Evolutionary conservation across 768 basidiomycete genomes (phyloP), one percentile per base, ranked within the genome.

Genomic region (Obba rivulosa): DNA sequence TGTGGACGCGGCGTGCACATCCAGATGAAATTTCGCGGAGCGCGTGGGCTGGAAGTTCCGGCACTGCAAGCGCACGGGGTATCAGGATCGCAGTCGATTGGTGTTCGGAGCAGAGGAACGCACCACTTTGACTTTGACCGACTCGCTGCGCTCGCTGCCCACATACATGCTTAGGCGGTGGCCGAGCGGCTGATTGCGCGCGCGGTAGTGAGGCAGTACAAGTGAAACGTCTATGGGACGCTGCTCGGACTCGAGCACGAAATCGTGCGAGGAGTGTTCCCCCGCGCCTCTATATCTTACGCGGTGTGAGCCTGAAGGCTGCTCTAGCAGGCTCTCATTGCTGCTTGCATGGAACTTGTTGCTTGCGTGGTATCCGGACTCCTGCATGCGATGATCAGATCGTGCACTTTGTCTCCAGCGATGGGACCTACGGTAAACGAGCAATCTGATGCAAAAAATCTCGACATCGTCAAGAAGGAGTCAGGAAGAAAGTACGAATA

Each of bases 151-250:
- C 11, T 78, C 68, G 50, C 72, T 75, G 38, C 73, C 73, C 49
- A 87, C 62, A 60, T 79, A 79, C 80, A 89, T 83, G 61, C 76
- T 75, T 70, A 89, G 71, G 35, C 83, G 82, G 64, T 88, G 81
- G 35, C 81, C 76, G 23, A 84, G 63, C 0, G 87, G 87, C 57
- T 89, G 85, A 55, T 79, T 69, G 34, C 79, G 77, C 10, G 87
- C 86, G 36, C 87, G 85, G 59, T 87, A 87, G 59, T 89, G 87
- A 1, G 87, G 87, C 40, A 90, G 70, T 20, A 79, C 75, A 41
- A 90, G 76, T 20, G 82, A 79, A 45, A 85, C 59, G 57, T 89
- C 83, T 49, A 87, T 68, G 10, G 80, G 66, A 28, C 69, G 63
- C 48, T 71, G 65, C 10, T 74, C 71, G 14, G 73, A 71, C 52